Conservation (phyloP, 306 rosid species). For the Cicer judaicum region DNA sequence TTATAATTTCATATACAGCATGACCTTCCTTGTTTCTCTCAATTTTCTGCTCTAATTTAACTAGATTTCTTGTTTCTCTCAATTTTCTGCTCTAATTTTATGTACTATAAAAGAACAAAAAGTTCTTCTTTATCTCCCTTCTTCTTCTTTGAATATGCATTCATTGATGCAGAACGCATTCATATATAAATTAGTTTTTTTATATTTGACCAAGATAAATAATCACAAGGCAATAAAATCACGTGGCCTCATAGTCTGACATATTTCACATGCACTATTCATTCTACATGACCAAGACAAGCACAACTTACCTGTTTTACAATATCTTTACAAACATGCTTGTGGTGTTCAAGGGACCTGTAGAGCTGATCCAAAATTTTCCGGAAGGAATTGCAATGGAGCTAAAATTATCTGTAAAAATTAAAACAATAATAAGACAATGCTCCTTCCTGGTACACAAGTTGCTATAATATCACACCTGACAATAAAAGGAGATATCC, state of each 20-base stretch:
- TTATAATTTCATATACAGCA: constrained; percentile 11
- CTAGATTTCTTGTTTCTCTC: background rate
- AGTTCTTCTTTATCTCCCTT: background rate
- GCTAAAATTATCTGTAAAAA: constrained; percentile 37
- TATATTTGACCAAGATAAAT: background rate
- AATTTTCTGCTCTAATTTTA: constrained; percentile 4
- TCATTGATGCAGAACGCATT: constrained; percentile 20
- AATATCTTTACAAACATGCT: constrained; percentile 77
- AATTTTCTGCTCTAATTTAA: background rate
- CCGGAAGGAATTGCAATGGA: constrained; percentile 76
- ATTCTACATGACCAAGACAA: constrained; percentile 23
- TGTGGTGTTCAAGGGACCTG: constrained; percentile 83
- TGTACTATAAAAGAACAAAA: constrained; percentile 32
- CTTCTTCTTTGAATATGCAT: background rate
- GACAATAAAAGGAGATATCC: constrained; percentile 56
- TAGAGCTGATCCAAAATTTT: constrained; percentile 75
- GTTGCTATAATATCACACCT: constrained; percentile 57
- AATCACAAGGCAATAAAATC: constrained; percentile 16
- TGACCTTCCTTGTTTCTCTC: background rate
- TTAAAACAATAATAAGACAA: constrained; percentile 2
- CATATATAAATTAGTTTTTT: constrained; percentile 7
- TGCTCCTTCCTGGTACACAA: background rate
- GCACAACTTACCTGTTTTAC: constrained; percentile 65
- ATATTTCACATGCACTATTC: constrained; percentile 6
- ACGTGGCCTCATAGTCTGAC: constrained; percentile 11